Evolutionary conservation across 306 rosid genomes (phyloP), one percentile per base, ranked within the genome.

Genomic region (Geum urbanum): DNA sequence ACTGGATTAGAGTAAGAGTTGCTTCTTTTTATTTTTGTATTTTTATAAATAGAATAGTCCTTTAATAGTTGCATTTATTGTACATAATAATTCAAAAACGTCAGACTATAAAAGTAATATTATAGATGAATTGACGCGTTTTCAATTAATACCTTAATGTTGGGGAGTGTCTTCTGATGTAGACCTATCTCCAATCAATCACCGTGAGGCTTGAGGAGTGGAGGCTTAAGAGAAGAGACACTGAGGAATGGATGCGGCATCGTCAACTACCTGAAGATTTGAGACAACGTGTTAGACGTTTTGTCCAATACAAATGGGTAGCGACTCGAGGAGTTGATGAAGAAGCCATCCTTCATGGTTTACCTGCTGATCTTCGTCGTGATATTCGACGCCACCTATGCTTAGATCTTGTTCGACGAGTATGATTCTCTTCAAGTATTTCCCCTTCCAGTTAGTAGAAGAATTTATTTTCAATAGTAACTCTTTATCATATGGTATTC

Each of bases 201-300:
- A 95, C 97, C 12, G 81, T 89, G 81, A 87, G 97, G 85, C 95
- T 89, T 13, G 99, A 95, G 81, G 99, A 95, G 64, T 94, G 99
- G 99, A 89, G 99, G 84, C 92, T 95, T 69, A 91, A 86, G 81
- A 89, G 77, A 78, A 85, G 97, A 77, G 99, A 95, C 83, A 91
- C 97, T 2, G 96, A 95, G 79, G 99, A 95, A 83, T 95, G 99
- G 99, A 95, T 95, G 99, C 82, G 86, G 82, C 96, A 95, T 82
- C 97, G 97, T 72, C 99, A 95, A 86, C 99, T 95, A 67, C 97
- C 99, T 61, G 92, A 84, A 80, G 99, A 87, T 84, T 79, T 95
- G 85, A 88, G 63, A 76, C 74, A 63, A 19, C 88, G 89, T 50
- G 96, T 89, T 74, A 81, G 92, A 68, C 84, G 97, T 48, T 95